Conservation (phyloP, 441 rosid species). For the Mallotus japonicus region DNA sequence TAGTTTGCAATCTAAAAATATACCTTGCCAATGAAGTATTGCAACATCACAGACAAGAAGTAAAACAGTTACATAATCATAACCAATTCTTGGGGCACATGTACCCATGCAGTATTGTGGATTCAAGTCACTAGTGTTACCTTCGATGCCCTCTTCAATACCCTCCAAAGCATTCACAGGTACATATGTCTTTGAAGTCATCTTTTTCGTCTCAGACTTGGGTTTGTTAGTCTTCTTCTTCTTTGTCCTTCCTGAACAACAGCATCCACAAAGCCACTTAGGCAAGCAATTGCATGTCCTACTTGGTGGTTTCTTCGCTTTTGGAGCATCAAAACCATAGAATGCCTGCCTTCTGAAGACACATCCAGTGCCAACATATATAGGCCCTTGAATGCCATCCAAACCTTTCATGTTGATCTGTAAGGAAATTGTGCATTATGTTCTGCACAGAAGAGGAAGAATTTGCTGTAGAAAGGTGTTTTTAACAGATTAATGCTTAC, state of each 20-base stretch:
- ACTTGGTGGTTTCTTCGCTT: constrained; percentile 51
- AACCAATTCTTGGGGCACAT: no score
- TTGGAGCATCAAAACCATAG: constrained; percentile 61
- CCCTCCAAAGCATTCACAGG: constrained; percentile 27
- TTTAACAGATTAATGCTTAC: no score
- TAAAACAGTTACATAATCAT: no score
- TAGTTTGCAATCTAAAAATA: no score
- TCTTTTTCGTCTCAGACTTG: constrained; percentile 3
- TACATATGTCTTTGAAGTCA: constrained; percentile 9
- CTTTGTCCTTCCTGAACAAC: constrained; percentile 44
- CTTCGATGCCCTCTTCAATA: constrained; percentile 27
- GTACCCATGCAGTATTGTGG: no score
- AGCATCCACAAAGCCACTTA: constrained; percentile 37
- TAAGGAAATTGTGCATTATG: constrained; percentile 14
- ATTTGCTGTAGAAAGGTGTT: background rate
- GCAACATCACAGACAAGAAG: no score
- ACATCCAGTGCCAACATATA: no score
- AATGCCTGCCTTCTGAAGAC: constrained; percentile 63
- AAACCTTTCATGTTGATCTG: no score
- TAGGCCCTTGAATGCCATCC: no score
- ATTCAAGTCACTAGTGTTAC: constrained; percentile 1
- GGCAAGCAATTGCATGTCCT: constrained; percentile 67
- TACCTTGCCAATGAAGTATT: no score
- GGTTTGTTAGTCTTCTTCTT: constrained; percentile 28
- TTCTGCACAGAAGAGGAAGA: constrained; percentile 5